Evolutionary conservation across 306 rosid genomes (phyloP).

Genomic region (Neltuma alba): DNA sequence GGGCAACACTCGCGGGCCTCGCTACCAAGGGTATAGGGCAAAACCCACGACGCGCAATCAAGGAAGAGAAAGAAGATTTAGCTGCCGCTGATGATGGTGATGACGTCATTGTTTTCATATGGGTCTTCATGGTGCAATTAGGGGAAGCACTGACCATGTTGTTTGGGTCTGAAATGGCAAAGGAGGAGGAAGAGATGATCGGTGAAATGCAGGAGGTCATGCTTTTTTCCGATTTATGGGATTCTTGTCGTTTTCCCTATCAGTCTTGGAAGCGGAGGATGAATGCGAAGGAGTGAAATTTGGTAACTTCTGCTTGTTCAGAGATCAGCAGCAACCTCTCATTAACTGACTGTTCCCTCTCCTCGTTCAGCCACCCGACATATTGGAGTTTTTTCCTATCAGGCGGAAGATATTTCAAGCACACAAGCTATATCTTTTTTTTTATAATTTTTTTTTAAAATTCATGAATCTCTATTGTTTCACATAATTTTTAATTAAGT

Average conservation of each 20-base stretch:
- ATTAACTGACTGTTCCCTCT: not conserved
- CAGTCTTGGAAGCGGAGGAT: not conserved
- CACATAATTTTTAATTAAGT: no score
- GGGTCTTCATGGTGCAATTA: slow-evolving; percentile 23
- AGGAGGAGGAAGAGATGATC: not conserved
- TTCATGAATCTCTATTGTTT: not conserved
- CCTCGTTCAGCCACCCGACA: not conserved
- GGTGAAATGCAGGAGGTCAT: slow-evolving; percentile 20
- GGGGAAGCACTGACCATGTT: slow-evolving; percentile 34
- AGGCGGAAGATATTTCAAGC: not conserved
- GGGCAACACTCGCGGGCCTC: slow-evolving; percentile 32
- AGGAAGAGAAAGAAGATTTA: not conserved
- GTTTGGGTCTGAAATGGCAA: not conserved
- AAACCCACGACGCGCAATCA: slow-evolving; percentile 8
- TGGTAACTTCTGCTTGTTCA: not conserved
- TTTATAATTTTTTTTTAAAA: no score
- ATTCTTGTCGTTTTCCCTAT: not conserved
- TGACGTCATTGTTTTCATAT: slow-evolving; percentile 15
- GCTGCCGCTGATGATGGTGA: not conserved
- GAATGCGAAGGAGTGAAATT: not conserved
- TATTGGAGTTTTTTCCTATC: not conserved
- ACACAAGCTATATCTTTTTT: not conserved
- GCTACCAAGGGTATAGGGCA: slow-evolving; percentile 17
- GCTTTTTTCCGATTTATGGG: not conserved
- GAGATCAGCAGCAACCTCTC: not conserved